Conservation (phyloP, 345 rosid genomes). For the Bruguiera gymnorhiza region DNA sequence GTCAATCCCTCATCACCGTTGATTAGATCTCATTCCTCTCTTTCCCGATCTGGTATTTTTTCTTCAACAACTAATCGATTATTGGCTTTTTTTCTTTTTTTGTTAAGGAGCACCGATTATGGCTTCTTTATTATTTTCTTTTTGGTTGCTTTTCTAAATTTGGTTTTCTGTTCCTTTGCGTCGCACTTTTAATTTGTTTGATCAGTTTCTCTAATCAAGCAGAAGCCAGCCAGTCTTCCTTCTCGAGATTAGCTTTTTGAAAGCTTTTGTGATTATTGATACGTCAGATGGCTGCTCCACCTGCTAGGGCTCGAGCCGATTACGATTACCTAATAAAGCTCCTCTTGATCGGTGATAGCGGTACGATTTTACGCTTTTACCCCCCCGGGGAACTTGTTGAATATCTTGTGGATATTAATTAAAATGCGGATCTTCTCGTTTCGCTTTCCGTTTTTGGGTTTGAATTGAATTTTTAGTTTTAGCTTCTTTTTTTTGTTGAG, state of each 20-base stretch:
- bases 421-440: slow-evolving; percentile 1
- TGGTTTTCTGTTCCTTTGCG: background rate
- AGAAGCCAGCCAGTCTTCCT: background rate
- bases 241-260: background rate
- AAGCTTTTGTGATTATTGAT: background rate
- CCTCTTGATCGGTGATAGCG: slow-evolving; percentile 53
- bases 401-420: background rate
- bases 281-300: slow-evolving; percentile 39
- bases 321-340: slow-evolving; percentile 53
- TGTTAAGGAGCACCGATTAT: background rate
- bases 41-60: slow-evolving; percentile 19
- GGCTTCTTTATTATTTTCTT: background rate
- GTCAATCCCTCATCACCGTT: background rate
- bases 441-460: background rate
- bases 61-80: background rate
- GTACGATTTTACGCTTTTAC: slow-evolving; percentile 17
- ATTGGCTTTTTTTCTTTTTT: background rate
- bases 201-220: background rate
- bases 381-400: background rate
- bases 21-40: slow-evolving; percentile 16
- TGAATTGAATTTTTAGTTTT: no score
- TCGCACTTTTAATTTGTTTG: background rate
- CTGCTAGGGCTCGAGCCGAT: slow-evolving; percentile 52
- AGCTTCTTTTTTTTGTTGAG: no score
- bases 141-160: background rate